phyloP scores from a whole-genome alignment of 768 basidiomycete genomes.

The Strobilomyces dryophilus region DNA sequence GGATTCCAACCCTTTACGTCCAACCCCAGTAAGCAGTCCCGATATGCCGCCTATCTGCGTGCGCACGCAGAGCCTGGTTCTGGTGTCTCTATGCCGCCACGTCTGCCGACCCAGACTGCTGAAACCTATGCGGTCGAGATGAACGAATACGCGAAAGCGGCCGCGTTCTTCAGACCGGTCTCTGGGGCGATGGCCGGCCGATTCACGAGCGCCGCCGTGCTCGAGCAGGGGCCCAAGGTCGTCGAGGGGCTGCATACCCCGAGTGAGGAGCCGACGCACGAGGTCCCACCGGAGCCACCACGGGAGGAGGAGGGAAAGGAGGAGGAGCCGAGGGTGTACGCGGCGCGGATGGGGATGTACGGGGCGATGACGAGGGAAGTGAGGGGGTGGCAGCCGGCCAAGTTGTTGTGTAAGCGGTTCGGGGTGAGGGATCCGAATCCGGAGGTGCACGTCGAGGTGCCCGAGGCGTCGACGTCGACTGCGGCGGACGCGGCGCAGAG shows the following conservation, averaged over 20 bases:
- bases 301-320: conserved; percentile 42
- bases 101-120: conserved; percentile 51
- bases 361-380: conserved; percentile 80
- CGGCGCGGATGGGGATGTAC: conserved; percentile 86
- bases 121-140: conserved; percentile 81
- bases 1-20: conserved; percentile 89
- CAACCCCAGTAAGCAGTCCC: conserved; percentile 74
- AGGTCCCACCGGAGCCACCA: conserved; percentile 37
- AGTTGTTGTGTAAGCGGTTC: conserved; percentile 88
- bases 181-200: conserved; percentile 89
- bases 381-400: conserved; percentile 74
- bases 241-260: conserved; percentile 70
- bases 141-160: conserved; percentile 81
- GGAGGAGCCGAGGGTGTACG: conserved; percentile 72
- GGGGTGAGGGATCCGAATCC: conserved; percentile 86
- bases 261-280: conserved; percentile 30
- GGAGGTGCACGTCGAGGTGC: conserved; percentile 37
- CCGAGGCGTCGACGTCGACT: conserved; percentile 23
- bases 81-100: conserved; percentile 44
- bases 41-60: conserved; percentile 79
- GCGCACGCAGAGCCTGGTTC: conserved; percentile 57
- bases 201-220: conserved; percentile 77
- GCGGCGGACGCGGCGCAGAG: conserved; percentile 10
- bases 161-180: conserved; percentile 87
- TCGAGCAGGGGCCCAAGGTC: conserved; percentile 61